These are phyloP conservation scores for Candida ipomoeae DNA, from an alignment of 805 yeast species.

Conservation along the genomic window DNA sequence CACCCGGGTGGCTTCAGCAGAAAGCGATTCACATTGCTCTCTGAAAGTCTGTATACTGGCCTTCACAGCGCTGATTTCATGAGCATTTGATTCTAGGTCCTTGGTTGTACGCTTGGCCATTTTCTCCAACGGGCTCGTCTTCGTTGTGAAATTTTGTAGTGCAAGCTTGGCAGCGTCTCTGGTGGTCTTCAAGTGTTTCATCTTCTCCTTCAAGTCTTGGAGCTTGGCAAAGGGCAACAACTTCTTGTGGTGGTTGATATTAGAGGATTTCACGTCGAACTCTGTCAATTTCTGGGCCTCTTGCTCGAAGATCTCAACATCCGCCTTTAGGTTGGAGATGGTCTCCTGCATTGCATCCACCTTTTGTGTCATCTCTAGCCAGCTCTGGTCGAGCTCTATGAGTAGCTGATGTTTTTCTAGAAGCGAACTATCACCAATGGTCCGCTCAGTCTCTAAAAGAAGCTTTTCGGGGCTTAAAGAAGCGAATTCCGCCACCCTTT, in stretches of 20 bases:
- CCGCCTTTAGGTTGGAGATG: conserved; percentile 30
- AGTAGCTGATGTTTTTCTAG: conserved; percentile 54
- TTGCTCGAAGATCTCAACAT: conserved; percentile 37
- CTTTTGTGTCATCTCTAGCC: conserved; percentile 24
- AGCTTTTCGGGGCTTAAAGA: conserved; percentile 70
- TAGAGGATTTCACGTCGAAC: conserved; percentile 42
- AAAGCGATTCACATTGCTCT: conserved; percentile 5
- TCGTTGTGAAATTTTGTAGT: conserved; percentile 23
- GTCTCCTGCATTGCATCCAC: conserved; percentile 26
- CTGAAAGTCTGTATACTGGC: not conserved
- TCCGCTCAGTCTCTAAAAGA: conserved; percentile 72
- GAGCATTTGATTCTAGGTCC: not conserved
- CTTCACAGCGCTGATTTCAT: not conserved
- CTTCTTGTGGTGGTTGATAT: conserved; percentile 33
- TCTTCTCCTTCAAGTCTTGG: conserved; percentile 33
- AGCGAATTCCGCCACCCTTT: conserved; percentile 90
- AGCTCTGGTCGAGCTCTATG: conserved; percentile 44
- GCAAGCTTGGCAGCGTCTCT: conserved; percentile 34
- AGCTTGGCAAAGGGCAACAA: conserved; percentile 40
- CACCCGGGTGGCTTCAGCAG: not conserved
- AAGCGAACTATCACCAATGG: conserved; percentile 63
- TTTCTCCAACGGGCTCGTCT: conserved; percentile 23
- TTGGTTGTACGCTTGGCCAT: conserved; percentile 1
- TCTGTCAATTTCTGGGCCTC: conserved; percentile 46
- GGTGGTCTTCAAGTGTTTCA: conserved; percentile 29